Evolutionary conservation across 805 yeast species (phyloP).

Genomic region (Saccharomyces jurei): DNA sequence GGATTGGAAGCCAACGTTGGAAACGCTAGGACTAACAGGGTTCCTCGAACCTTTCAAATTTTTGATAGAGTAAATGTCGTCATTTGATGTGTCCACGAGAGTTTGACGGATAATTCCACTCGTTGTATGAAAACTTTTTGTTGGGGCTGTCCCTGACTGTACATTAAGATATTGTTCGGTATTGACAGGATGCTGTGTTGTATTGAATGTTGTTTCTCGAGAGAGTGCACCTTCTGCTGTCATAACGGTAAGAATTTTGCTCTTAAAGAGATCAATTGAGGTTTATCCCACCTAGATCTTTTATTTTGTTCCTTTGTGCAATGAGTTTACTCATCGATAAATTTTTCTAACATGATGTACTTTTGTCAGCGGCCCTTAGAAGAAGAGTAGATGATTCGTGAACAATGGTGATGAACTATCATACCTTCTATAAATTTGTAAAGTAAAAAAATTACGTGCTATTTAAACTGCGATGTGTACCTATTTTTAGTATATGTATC

Average conservation of each 20-base stretch:
- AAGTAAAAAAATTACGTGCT: background rate
- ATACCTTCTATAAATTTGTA: background rate
- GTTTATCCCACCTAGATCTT: background rate
- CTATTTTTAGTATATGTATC: background rate
- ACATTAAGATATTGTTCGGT: background rate
- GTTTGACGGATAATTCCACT: background rate
- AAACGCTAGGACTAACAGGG: slow-evolving; percentile 13
- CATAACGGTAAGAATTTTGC: background rate
- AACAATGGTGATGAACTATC: background rate
- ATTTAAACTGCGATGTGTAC: background rate
- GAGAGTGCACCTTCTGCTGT: background rate
- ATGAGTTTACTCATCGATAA: background rate
- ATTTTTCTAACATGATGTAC: background rate
- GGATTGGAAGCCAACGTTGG: slow-evolving; percentile 26
- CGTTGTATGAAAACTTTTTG: background rate
- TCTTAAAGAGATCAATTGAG: background rate
- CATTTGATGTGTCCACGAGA: background rate
- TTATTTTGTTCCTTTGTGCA: background rate
- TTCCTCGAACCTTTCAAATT: background rate
- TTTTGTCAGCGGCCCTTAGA: background rate
- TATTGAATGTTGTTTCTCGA: background rate
- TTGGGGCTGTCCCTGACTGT: background rate
- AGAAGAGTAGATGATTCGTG: background rate
- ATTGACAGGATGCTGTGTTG: background rate
- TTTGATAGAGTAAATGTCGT: background rate